Base-by-base conservation (phyloP, 352 stramenopile genomes). In the Pythium scleroteichum region DNA sequence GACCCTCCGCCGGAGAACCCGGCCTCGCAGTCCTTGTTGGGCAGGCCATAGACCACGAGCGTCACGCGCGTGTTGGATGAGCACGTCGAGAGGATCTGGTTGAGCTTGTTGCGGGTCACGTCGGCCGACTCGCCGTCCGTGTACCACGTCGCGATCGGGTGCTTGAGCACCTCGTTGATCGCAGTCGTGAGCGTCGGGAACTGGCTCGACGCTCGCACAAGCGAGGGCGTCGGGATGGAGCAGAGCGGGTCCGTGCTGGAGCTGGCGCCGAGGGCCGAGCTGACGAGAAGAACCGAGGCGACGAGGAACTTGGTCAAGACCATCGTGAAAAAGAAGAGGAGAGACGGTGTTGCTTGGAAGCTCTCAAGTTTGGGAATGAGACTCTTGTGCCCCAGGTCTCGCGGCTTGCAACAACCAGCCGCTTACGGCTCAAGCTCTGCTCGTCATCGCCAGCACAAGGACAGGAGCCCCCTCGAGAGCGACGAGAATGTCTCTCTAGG, bases 41-140 rank as follows among this genome's bases (percentile, higher is more conserved):
- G 83, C 23, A 92, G 66, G 16, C 77, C 83, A 54, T 92, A 90
- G 1, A 92, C 79, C 5, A 85, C 73, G 35, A 91, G 65, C 2
- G 47, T 82, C 32, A 89, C 60, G 4, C 78, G 72, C 23, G 72
- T 68, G 19, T 24, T 49, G 51, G 72, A 66, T 41, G 70, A 63
- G 1, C 53, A 62, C 35, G 73, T 83, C 8, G 65, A 17, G 7
- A 35, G 58, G 9, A 78, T 72, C n/a, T 86, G 45, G 16, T 53
- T 62, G 14, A 49, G 42, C 42, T 49, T 49, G 13, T 19, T 49
- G 41, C 59, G 46, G 12, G 35, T n/a, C 4, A 59, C 74, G 9
- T 68, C 35, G 8, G 53, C 69, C 47, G 85, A 81, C 57, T 84
- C 67, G 53, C 29, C n/a, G 58, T 87, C 77, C 1, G 74, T 77